Base-by-base conservation (phyloP, 306 rosid species). In the Castanea sativa region DNA sequence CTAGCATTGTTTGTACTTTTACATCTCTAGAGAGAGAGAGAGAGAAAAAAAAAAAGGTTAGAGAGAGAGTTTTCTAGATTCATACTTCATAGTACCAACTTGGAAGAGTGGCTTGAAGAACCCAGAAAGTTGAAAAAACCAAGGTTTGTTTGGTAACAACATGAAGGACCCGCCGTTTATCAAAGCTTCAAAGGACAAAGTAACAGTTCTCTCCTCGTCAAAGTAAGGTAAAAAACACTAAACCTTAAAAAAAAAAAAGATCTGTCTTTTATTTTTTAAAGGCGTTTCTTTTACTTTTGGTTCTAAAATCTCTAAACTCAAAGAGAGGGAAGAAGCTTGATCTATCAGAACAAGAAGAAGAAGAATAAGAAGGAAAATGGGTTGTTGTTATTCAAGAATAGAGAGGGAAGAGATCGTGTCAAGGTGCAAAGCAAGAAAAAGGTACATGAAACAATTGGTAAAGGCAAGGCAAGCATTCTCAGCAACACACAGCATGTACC, bases 381-480 rank as follows among this genome's bases (percentile, higher is more conserved):
- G 98, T 30, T 90, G 98, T 79, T 94, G 96, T 65, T 88, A 89
- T 71, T 94, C 97, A 0, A 85, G 85, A 59, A 38, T 90, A n/a
- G 97, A 90, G 80, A 88, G 90, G 81, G 93, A 92, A 79, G 98
- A 92, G 67, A 89, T 87, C 13, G 97, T 92, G 78, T 85, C 94
- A 6, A 82, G 90, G 35, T 94, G 97, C 80, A 92, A 90, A 78
- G 85, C 92, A 0, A 88, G 98, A 27, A 90, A 86, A 84, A 89
- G 89, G 76, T 94, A 94, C 89, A 89, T 92, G 94, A 94, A 92
- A 52, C 96, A 92, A 76, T 55, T 94, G 4, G 97, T 90, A 1
- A 82, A 89, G 75, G 92, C 97, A 11, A 86, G 98, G 55, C 97
- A 92, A 73, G 89, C 92, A 76, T 85, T 91, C 69, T 86, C 94